phyloP scores from a whole-genome alignment of 2,329 filamentous ascomycete genomes.

The Mycosphaerella sp. region DNA sequence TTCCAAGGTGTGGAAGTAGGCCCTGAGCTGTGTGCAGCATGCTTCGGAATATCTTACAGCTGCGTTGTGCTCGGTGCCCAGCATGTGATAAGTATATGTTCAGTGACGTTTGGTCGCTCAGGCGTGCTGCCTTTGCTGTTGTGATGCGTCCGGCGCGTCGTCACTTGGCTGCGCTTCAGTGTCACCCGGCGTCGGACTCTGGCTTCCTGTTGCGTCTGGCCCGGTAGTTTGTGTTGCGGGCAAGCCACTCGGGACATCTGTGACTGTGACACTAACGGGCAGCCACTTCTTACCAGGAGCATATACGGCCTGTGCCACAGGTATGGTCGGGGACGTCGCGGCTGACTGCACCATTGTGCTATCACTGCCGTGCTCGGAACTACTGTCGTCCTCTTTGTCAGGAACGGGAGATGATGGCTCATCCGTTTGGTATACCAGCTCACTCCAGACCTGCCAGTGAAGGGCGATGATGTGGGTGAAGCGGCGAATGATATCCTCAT shows the following conservation, averaged over 20 bases:
- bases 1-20: neutral
- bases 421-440: slow-evolving; percentile 56
- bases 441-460: slow-evolving; percentile 85
- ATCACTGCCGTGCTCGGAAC: slow-evolving; percentile 21
- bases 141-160: slow-evolving; percentile 12
- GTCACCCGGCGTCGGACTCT: slow-evolving; percentile 4
- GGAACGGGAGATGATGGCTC: slow-evolving; percentile 10
- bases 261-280: slow-evolving; percentile 28
- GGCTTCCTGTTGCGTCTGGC: slow-evolving; percentile 5
- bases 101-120: neutral
- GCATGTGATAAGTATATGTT: neutral
- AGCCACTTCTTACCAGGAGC: slow-evolving; percentile 29
- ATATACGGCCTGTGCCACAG: slow-evolving; percentile 29
- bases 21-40: neutral
- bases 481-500: slow-evolving; percentile 62
- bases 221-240: slow-evolving; percentile 19
- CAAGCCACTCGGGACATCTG: slow-evolving; percentile 24
- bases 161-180: slow-evolving; percentile 6
- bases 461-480: slow-evolving; percentile 77
- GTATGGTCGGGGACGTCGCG: slow-evolving; percentile 24
- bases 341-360: slow-evolving; percentile 19
- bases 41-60: neutral
- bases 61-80: neutral
- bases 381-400: slow-evolving; percentile 19
- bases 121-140: slow-evolving; percentile 13